Percentiles rank a stretch among this genome's conserved stretches.
Evolutionary conservation across 1,139 yeast genomes (phyloP).

Genomic region (Yamadazyma aaseri): DNA sequence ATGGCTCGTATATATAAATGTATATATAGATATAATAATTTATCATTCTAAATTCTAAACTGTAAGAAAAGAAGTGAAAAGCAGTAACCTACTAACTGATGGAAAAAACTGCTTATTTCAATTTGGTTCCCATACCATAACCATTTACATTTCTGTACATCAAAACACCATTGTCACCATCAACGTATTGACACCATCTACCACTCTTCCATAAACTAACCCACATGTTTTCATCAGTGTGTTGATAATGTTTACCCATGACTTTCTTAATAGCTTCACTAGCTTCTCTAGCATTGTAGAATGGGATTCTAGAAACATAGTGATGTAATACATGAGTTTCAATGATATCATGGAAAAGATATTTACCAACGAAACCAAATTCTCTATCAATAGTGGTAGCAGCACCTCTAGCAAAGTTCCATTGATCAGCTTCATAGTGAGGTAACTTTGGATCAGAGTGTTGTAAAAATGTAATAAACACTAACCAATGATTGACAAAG

Average conservation of each 20-base stretch:
- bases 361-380: slow-evolving; percentile 58
- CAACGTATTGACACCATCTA: slow-evolving; percentile 59
- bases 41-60: too few species aligned
- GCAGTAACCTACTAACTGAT: too few species aligned
- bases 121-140: slow-evolving; percentile 30
- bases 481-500: slow-evolving; percentile 64
- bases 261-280: slow-evolving; percentile 56
- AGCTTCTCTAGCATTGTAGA: slow-evolving; percentile 62
- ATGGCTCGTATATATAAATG: too few species aligned
- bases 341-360: slow-evolving; percentile 61
- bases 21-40: too few species aligned
- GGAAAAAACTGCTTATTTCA: slow-evolving; percentile 8
- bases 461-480: slow-evolving; percentile 59
- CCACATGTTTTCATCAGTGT: slow-evolving; percentile 59
- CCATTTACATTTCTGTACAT: slow-evolving; percentile 60
- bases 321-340: slow-evolving; percentile 67
- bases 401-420: slow-evolving; percentile 68
- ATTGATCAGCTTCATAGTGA: slow-evolving; percentile 54
- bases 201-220: slow-evolving; percentile 53
- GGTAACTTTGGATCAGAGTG: slow-evolving; percentile 60
- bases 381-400: slow-evolving; percentile 65
- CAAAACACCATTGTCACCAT: slow-evolving; percentile 57
- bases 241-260: slow-evolving; percentile 58
- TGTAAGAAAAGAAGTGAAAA: not conserved
- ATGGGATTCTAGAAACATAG: slow-evolving; percentile 60